Evolutionary conservation across 257 asterid species (phyloP).

Genomic region (Avicennia marina): DNA sequence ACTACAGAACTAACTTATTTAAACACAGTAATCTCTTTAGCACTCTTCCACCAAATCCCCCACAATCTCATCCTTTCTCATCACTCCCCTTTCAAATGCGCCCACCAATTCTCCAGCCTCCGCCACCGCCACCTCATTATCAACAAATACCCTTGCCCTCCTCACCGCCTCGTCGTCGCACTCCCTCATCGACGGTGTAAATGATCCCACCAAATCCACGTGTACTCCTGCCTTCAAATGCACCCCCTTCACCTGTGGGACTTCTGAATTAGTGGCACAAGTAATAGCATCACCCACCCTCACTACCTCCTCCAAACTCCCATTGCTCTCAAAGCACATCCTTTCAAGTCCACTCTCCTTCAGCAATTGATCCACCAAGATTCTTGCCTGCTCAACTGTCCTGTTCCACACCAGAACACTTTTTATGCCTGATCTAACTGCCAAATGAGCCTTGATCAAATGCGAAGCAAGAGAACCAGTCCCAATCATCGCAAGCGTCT

Average conservation of each 20-base stretch:
- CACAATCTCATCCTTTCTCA: conserved; percentile 43
- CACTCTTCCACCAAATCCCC: conserved; percentile 60
- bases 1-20: conserved; percentile 86
- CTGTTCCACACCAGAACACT: conserved; percentile 76
- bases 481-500: conserved; percentile 72
- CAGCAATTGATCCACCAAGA: conserved; percentile 35
- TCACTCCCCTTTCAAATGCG: conserved; percentile 66
- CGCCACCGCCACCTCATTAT: conserved; percentile 59
- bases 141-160: conserved; percentile 74
- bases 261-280: conserved; percentile 79
- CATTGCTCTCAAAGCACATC: conserved; percentile 45
- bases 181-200: conserved; percentile 70
- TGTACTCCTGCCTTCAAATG: conserved; percentile 77
- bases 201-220: conserved; percentile 92
- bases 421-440: conserved; percentile 48
- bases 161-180: conserved; percentile 77
- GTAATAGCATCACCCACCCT: conserved; percentile 54
- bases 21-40: conserved; percentile 73
- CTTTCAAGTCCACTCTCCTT: conserved; percentile 35
- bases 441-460: conserved; percentile 71
- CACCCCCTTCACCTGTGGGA: conserved; percentile 65
- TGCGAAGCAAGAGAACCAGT: conserved; percentile 83
- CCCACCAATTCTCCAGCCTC: conserved; percentile 86
- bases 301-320: conserved; percentile 49
- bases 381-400: conserved; percentile 44